These are phyloP conservation scores for Candida maesae DNA, from an alignment of 805 yeast genomes.

Conservation along the genomic window DNA sequence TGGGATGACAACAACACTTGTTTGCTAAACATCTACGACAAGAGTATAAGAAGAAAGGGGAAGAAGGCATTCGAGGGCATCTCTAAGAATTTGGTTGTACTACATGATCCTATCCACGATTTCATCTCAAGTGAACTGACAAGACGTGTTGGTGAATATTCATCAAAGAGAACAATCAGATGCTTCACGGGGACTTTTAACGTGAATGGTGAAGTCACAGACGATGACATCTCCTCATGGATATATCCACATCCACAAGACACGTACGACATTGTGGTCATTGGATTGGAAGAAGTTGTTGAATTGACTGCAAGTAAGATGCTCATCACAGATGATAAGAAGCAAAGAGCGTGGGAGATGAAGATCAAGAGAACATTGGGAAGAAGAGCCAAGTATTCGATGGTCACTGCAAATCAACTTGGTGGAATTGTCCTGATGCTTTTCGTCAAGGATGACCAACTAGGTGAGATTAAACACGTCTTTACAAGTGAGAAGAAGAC, in stretches of 20 bases:
- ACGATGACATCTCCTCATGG: slow-evolving; percentile 63
- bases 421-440: slow-evolving; percentile 80
- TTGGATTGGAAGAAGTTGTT: slow-evolving; percentile 88
- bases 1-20: slow-evolving; percentile 96
- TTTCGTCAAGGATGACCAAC: slow-evolving; percentile 54
- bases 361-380: slow-evolving; percentile 48
- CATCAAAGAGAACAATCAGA: slow-evolving; percentile 52
- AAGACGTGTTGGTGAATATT: slow-evolving; percentile 39
- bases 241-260: slow-evolving; percentile 54
- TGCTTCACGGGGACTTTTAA: slow-evolving; percentile 85
- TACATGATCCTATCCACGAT: slow-evolving; percentile 89
- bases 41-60: slow-evolving; percentile 30
- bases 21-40: slow-evolving; percentile 69
- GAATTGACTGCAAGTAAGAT: slow-evolving; percentile 82
- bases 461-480: slow-evolving; percentile 52
- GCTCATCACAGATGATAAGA: slow-evolving; percentile 67
- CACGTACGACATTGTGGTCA: slow-evolving; percentile 62
- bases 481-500: slow-evolving; percentile 81
- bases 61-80: slow-evolving; percentile 27
- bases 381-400: slow-evolving; percentile 51
- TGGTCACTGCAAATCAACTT: slow-evolving; percentile 76
- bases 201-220: slow-evolving; percentile 66
- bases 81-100: slow-evolving; percentile 42
- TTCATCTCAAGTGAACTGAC: slow-evolving; percentile 67
- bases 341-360: slow-evolving; percentile 61